Percentiles rank a stretch among this genome's conserved stretches.
Conservation (phyloP, 1,284 basidiomycete genomes). For the Sporisorium sorghi region DNA sequence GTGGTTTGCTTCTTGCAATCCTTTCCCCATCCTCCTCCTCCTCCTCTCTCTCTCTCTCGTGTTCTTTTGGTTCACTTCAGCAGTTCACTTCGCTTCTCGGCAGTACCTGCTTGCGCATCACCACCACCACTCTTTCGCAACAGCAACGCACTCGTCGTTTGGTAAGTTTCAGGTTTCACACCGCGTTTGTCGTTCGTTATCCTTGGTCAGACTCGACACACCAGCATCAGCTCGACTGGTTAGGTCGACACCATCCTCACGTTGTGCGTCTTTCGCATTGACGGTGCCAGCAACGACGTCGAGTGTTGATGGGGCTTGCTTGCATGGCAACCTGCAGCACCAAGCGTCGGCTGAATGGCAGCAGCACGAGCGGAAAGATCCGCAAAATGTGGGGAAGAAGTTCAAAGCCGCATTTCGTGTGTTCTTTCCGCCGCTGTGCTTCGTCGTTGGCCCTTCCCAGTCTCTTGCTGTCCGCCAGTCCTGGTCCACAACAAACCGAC, state of each 20-base stretch:
- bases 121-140: conserved; percentile 24
- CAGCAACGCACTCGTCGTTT: conserved; percentile 3
- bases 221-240: background rate
- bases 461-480: background rate
- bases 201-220: background rate
- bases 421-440: background rate
- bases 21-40: conserved; percentile 21
- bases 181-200: background rate
- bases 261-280: background rate
- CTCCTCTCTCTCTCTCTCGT: background rate
- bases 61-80: too few species aligned
- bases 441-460: background rate
- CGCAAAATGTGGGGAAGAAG: conserved; percentile 20
- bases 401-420: background rate
- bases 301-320: background rate
- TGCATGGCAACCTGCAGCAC: background rate
- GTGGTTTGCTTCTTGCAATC: background rate
- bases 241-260: background rate
- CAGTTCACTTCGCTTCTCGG: too few species aligned
- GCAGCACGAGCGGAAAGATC: conserved; percentile 17
- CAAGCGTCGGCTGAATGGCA: background rate
- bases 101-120: conserved; percentile 13
- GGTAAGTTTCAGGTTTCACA: conserved; percentile 18
- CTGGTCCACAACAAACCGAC: background rate
- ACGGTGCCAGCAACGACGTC: background rate